Base-by-base conservation (phyloP, 2,329 filamentous ascomycete genomes). In the Diplodia mutila region DNA sequence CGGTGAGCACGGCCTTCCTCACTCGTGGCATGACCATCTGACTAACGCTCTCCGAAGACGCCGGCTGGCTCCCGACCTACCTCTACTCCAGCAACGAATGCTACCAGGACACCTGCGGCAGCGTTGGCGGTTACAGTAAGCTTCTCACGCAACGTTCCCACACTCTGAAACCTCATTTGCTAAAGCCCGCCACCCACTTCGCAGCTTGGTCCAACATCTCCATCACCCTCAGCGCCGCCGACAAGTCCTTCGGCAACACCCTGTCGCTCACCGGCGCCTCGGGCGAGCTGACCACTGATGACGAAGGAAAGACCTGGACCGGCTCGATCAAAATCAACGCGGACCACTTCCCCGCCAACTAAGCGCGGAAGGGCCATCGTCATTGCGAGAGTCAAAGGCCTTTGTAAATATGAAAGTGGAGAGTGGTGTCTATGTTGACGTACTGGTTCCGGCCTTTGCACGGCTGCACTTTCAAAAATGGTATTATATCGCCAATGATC, bases 11-110 rank as follows among this genome's bases (percentile, higher is more conserved):
- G 14, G 3, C 23, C 14, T 25, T 59, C n/a, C 8, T 18, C 34
- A 2, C 23, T 9, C 32, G 2, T 7, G 2, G 14, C 6, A 14
- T 9, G 12, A 4, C 4, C 32, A 18, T 52, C 5, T 7, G 3
- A 1, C 3, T 21, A 29, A 34, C 14, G 5, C 21, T 2, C 32
- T 2, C 32, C 27, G 1, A 12, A 65, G 59, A 37, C 14, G 27
- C 46, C 27, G 39, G 39, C 37, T 51, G 25, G 39, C 59, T 64
- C 11, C 29, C 61, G 5, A 65, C 42, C 25, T 64, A 52, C 46
- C 48, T 65, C 5, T 69, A 67, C 65, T 84, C 69, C 5, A 61
- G 55, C 18, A 67, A 54, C 23, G 68, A 69, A 42, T 69, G 68
- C 51, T 69, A 69, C 57, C 55, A 37, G 18, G 42, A 52, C 27